Evolutionary conservation across 495 filamentous ascomycete species (phyloP).

Genomic region (Diplogelasinospora grovesii): DNA sequence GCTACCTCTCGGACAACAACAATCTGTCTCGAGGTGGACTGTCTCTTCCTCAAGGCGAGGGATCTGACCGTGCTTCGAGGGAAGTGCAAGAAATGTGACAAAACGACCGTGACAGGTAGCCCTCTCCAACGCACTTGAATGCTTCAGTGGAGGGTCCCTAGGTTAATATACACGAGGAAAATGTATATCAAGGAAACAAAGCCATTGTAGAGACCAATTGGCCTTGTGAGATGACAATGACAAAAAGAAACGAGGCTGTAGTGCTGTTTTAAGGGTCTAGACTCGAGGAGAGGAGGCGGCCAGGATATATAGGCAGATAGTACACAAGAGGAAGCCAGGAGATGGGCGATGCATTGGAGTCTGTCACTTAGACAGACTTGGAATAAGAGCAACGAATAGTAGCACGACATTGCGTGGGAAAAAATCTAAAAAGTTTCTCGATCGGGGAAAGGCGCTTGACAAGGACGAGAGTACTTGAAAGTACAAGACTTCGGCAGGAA

Average conservation of each 20-base stretch:
- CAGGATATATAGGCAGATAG: constrained; percentile 38
- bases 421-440: too few relatives aligned
- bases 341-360: constrained; percentile 8
- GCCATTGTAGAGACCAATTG: constrained; percentile 33
- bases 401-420: constrained; percentile 7
- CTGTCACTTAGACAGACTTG: constrained; percentile 8
- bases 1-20: constrained; percentile 6
- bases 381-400: constrained; percentile 13
- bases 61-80: constrained; percentile 2
- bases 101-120: constrained; percentile 27
- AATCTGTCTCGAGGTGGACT: not conserved
- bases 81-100: constrained; percentile 13
- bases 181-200: constrained; percentile 38
- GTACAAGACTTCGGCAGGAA: constrained; percentile 1
- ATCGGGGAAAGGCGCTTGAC: too few relatives aligned
- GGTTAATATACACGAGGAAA: constrained; percentile 17
- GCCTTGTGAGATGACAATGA: constrained; percentile 27
- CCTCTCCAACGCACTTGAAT: constrained; percentile 17
- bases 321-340: constrained; percentile 12
- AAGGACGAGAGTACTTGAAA: not conserved
- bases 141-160: constrained; percentile 9
- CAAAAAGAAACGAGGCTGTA: constrained; percentile 31
- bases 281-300: constrained; percentile 34
- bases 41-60: not conserved
- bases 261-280: constrained; percentile 29